phyloP scores from a whole-genome alignment of 345 rosid species.

The Brassica cretica region DNA sequence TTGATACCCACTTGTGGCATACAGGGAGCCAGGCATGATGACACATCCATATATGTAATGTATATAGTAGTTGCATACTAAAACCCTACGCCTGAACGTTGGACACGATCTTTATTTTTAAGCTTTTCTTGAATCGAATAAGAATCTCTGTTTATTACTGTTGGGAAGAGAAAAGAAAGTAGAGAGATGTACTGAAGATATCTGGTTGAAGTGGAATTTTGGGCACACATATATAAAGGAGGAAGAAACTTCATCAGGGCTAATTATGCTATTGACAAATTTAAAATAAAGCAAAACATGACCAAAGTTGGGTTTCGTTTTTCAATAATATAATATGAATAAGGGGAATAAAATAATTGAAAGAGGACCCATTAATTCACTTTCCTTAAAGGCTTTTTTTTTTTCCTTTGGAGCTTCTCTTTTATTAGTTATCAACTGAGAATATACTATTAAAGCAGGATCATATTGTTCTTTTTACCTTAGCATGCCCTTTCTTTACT shows the following conservation, averaged over 20 bases:
- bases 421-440: neutral
- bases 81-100: constrained; percentile 13
- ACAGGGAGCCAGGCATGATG: constrained; percentile 42
- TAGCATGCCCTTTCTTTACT: too few species aligned
- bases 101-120: neutral
- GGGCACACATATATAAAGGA: constrained; percentile 27
- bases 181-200: constrained; percentile 6
- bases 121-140: neutral
- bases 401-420: neutral
- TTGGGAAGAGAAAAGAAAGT: constrained; percentile 12
- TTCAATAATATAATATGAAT: neutral
- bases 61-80: neutral
- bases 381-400: constrained; percentile 29
- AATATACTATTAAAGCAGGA: too few species aligned
- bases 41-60: neutral
- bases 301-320: constrained; percentile 22
- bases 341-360: constrained; percentile 3
- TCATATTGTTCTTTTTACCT: too few species aligned
- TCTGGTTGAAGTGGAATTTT: constrained; percentile 17
- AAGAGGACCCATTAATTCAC: constrained; percentile 30
- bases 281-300: constrained; percentile 15
- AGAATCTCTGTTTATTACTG: neutral
- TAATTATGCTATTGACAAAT: constrained; percentile 30
- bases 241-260: neutral
- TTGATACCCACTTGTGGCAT: constrained; percentile 31